Conservation (phyloP, 2,329 filamentous ascomycete genomes). For the Mollisiaceae sp. region DNA sequence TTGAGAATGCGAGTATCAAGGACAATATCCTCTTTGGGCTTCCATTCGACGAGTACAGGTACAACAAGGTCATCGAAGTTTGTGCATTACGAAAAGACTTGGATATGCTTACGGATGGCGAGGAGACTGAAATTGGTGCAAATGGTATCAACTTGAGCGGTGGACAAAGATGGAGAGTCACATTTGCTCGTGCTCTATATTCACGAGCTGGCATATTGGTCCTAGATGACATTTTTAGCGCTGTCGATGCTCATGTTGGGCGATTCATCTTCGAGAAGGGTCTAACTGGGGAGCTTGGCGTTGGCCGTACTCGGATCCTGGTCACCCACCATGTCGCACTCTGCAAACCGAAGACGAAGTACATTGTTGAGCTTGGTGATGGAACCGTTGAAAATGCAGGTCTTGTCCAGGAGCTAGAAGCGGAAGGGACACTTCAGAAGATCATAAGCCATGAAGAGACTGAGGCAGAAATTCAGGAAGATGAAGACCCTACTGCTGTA, state of each 20-base stretch:
- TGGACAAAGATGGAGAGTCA: constrained; percentile 83
- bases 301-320: constrained; percentile 74
- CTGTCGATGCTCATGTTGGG: constrained; percentile 81
- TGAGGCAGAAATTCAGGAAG: constrained; percentile 51
- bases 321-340: constrained; percentile 82
- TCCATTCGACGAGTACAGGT: constrained; percentile 71
- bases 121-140: constrained; percentile 80
- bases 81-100: constrained; percentile 80
- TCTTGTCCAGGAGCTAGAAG: constrained; percentile 65
- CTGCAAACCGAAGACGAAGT: constrained; percentile 73
- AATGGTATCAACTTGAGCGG: constrained; percentile 86
- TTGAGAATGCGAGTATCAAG: constrained; percentile 79
- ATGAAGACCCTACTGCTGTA: constrained; percentile 57
- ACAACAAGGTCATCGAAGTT: constrained; percentile 70
- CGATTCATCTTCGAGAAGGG: constrained; percentile 80
- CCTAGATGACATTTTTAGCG: constrained; percentile 82
- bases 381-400: constrained; percentile 70
- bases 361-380: constrained; percentile 73
- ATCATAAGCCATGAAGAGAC: constrained; percentile 63
- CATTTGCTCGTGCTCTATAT: constrained; percentile 80
- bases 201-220: constrained; percentile 77
- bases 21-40: constrained; percentile 82
- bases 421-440: constrained; percentile 59
- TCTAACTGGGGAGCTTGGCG: constrained; percentile 71
- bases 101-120: constrained; percentile 76